Conservation (phyloP, 2,329 filamentous ascomycete species). For the Alternaria sp. region DNA sequence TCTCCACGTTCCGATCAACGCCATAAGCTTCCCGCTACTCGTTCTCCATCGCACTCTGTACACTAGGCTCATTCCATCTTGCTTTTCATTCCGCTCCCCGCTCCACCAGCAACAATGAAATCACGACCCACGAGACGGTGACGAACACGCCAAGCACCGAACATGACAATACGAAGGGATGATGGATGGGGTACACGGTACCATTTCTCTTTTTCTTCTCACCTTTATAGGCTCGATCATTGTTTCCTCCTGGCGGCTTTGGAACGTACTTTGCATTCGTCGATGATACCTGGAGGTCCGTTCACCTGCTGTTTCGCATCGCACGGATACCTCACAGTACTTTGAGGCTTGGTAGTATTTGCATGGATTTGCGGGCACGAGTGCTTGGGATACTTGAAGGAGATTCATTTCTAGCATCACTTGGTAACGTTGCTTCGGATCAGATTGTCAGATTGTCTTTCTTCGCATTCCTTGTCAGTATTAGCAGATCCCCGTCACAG, state of each 20-base stretch:
- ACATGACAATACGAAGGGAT: slow-evolving; percentile 21
- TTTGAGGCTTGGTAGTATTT: slow-evolving; percentile 33
- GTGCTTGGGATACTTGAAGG: slow-evolving; percentile 19
- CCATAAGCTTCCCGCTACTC: slow-evolving; percentile 3
- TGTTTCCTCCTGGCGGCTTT: slow-evolving; percentile 12
- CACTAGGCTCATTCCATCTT: slow-evolving; percentile 24
- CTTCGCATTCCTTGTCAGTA: slow-evolving; percentile 16
- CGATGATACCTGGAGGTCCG: slow-evolving; percentile 25
- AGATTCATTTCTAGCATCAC: slow-evolving; percentile 29
- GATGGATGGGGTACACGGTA: slow-evolving; percentile 10
- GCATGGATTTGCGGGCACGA: slow-evolving; percentile 35
- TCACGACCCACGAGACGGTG: slow-evolving; percentile 32
- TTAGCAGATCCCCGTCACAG: slow-evolving; percentile 11
- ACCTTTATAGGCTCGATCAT: slow-evolving; percentile 11
- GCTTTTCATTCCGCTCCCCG: slow-evolving; percentile 11
- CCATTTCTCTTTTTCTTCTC: slow-evolving; percentile 15
- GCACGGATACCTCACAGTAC: slow-evolving; percentile 20
- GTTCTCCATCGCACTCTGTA: slow-evolving; percentile 35
- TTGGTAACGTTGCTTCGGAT: slow-evolving; percentile 25
- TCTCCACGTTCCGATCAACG: not conserved
- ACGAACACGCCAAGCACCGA: slow-evolving; percentile 18
- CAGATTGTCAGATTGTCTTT: slow-evolving; percentile 16
- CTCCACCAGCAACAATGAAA: slow-evolving; percentile 18
- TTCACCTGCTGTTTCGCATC: slow-evolving; percentile 24
- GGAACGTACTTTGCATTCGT: slow-evolving; percentile 27